phyloP scores from a whole-genome alignment of 1,284 basidiomycete genomes.

The Ceratobasidium sp. region DNA sequence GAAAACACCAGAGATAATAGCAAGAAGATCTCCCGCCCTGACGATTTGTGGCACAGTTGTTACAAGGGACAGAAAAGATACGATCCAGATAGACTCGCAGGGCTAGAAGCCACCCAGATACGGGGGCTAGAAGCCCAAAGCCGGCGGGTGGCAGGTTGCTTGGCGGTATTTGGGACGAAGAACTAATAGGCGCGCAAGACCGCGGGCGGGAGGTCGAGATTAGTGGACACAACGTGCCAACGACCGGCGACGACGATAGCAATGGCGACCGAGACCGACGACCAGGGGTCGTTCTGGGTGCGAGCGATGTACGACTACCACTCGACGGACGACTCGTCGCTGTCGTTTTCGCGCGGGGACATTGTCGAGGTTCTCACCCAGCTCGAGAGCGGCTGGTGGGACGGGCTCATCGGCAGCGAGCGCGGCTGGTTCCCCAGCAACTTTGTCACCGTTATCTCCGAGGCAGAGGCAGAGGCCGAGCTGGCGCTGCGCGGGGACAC shows the following conservation, averaged over 20 bases:
- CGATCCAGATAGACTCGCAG: background rate
- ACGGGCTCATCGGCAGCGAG: conserved; percentile 89
- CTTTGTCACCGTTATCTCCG: conserved; percentile 86
- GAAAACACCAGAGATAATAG: background rate
- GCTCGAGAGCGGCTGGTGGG: conserved; percentile 98
- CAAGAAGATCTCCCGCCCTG: background rate
- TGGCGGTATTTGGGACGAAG: background rate
- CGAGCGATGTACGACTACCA: conserved; percentile 94
- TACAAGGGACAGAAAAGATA: background rate
- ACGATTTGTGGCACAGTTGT: conserved; percentile 7
- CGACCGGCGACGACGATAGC: background rate
- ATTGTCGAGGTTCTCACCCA: conserved; percentile 95
- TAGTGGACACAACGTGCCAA: conserved; percentile 11
- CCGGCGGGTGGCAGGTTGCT: background rate
- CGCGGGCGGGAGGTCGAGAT: background rate
- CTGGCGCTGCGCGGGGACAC: conserved; percentile 59
- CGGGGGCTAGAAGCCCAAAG: background rate
- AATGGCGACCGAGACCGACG: conserved; percentile 27
- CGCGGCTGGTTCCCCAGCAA: conserved; percentile 99
- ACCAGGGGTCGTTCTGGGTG: conserved; percentile 76
- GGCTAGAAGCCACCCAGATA: background rate
- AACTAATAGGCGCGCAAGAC: background rate
- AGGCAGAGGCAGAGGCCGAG: conserved; percentile 81
- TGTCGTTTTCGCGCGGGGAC: conserved; percentile 89
- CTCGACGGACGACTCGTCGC: conserved; percentile 87